Conservation (phyloP, 495 filamentous ascomycete species). For the Penicillium mononematosum region DNA sequence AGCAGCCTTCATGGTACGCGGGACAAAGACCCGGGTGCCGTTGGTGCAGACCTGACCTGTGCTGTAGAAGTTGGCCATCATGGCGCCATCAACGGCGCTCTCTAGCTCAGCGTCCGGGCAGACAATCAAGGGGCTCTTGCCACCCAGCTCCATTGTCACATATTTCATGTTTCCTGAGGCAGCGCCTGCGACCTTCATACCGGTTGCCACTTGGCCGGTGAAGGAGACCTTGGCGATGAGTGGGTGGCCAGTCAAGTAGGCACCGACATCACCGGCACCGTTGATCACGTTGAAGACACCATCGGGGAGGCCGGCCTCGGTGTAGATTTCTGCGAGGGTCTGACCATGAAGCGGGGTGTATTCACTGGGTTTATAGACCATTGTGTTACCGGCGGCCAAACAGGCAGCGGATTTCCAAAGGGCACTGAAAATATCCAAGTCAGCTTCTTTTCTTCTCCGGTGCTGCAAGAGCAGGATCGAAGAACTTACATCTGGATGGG, state of each 20-base stretch:
- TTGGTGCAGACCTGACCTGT: constrained; percentile 85
- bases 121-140: constrained; percentile 72
- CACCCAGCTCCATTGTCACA: constrained; percentile 81
- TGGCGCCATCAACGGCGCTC: constrained; percentile 73
- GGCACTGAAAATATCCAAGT: constrained; percentile 43
- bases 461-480: neutral
- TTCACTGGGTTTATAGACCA: constrained; percentile 86
- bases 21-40: constrained; percentile 77
- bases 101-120: constrained; percentile 70
- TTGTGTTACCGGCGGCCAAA: constrained; percentile 78
- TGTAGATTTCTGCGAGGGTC: constrained; percentile 67
- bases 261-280: constrained; percentile 69
- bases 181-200: constrained; percentile 67
- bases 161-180: constrained; percentile 79
- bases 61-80: constrained; percentile 88
- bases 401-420: constrained; percentile 84
- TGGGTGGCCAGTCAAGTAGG: constrained; percentile 65
- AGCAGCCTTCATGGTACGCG: constrained; percentile 53
- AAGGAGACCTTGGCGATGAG: constrained; percentile 76
- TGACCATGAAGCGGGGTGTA: constrained; percentile 72
- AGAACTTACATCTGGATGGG: constrained; percentile 69
- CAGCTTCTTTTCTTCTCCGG: neutral
- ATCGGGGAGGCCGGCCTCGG: constrained; percentile 68
- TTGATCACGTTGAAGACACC: constrained; percentile 83
- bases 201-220: constrained; percentile 78